phyloP scores from a whole-genome alignment of 2,329 filamentous ascomycete species.

The Calycina herbarum region DNA sequence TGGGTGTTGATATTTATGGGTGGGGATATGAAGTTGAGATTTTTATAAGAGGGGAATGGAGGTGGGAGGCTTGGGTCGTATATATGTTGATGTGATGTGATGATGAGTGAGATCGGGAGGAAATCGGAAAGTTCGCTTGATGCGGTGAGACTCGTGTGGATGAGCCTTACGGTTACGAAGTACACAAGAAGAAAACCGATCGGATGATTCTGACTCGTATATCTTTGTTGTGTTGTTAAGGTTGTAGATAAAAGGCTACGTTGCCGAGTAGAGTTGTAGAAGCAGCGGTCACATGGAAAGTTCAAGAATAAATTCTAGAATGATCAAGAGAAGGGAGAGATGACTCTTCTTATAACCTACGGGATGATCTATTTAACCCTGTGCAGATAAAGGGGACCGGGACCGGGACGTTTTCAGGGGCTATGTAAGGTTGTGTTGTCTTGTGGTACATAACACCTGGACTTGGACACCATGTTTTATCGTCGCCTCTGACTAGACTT shows the following conservation, averaged over 20 bases:
- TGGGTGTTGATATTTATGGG: not conserved
- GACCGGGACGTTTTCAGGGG: not conserved
- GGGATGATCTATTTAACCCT: not conserved
- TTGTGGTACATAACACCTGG: not conserved
- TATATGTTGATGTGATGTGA: not conserved
- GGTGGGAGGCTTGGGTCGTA: not conserved
- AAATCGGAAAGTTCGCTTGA: not conserved
- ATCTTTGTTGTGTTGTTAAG: not conserved
- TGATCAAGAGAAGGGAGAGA: not conserved
- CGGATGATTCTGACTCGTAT: not conserved
- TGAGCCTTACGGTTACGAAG: not conserved
- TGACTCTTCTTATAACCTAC: not conserved
- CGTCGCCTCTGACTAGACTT: not conserved
- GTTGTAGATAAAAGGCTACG: not conserved
- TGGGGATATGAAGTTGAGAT: not conserved
- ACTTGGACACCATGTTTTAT: not conserved
- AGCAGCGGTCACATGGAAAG: not conserved
- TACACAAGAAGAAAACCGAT: no score
- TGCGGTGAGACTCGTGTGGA: not conserved
- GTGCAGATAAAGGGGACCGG: not conserved
- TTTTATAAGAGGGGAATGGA: not conserved
- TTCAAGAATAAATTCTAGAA: not conserved
- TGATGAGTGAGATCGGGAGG: not conserved
- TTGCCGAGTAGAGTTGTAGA: not conserved
- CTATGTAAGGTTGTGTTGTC: conserved; percentile 3